A percentile compares a stretch with the other conserved stretches of the same genome.
phyloP scores from a whole-genome alignment of 306 rosid species.

The Cucumis cinereus region DNA sequence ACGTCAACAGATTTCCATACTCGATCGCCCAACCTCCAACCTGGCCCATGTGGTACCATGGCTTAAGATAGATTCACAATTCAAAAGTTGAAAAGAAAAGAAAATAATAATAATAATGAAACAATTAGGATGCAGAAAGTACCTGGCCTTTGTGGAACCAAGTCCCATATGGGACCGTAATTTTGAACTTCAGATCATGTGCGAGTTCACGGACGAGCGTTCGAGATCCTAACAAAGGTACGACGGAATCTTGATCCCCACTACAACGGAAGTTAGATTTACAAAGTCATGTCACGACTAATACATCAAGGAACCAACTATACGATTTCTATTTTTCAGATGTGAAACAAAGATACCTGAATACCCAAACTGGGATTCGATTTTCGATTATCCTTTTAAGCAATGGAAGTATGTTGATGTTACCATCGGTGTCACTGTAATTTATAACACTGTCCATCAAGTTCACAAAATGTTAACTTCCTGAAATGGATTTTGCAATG shows the following conservation, averaged over 20 bases:
- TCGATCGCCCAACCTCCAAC: conserved; percentile 89
- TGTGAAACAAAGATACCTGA: conserved; percentile 38
- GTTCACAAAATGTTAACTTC: conserved; percentile 9
- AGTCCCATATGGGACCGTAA: conserved; percentile 70
- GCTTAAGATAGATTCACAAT: not conserved
- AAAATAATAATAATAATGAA: not conserved
- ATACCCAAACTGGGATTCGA: conserved; percentile 74
- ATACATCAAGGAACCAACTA: not conserved
- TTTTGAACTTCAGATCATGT: conserved; percentile 41
- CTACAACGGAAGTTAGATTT: conserved; percentile 18
- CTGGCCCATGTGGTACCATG: conserved; percentile 1
- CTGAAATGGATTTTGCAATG: conserved; percentile 1
- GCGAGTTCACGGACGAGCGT: conserved; percentile 82
- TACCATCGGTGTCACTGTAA: conserved; percentile 48
- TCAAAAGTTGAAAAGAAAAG: not conserved
- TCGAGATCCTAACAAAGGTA: conserved; percentile 70
- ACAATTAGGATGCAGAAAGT: not conserved
- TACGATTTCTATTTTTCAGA: not conserved
- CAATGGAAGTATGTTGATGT: conserved; percentile 64
- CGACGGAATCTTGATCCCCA: conserved; percentile 89
- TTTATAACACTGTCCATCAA: conserved; percentile 36
- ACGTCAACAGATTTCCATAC: conserved; percentile 74
- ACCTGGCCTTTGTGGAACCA: conserved; percentile 86
- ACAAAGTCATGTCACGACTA: not conserved
- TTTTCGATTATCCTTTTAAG: conserved; percentile 54